Conservation (phyloP, 192 early-diverging fungal species). For the Coemansia sp. region DNA sequence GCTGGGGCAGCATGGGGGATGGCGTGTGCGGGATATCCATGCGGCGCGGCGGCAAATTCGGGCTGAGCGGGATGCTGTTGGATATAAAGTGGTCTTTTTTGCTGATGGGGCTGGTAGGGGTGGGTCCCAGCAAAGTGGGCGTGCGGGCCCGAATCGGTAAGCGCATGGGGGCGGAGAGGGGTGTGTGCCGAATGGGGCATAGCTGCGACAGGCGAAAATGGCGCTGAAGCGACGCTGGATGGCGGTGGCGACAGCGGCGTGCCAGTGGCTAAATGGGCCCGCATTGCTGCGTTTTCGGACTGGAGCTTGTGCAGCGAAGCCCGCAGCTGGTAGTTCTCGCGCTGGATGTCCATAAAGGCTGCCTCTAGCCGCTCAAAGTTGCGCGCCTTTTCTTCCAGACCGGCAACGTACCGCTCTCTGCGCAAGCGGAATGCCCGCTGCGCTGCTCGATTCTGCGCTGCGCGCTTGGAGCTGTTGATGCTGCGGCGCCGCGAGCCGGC, state of each 20-base stretch:
- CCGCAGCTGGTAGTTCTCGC: constrained; percentile 39
- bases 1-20: constrained; percentile 2
- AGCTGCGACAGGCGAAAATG: constrained; percentile 15
- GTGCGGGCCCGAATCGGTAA: constrained; percentile 7
- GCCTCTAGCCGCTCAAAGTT: constrained; percentile 42
- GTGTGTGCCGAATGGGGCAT: neutral
- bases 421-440: constrained; percentile 50
- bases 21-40: neutral
- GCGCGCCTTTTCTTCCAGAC: constrained; percentile 50
- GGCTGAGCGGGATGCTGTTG: constrained; percentile 10
- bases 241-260: constrained; percentile 23
- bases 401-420: constrained; percentile 45
- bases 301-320: constrained; percentile 22
- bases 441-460: constrained; percentile 51
- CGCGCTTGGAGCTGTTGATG: constrained; percentile 53
- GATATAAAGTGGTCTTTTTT: neutral
- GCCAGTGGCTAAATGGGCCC: constrained; percentile 24
- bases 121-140: neutral
- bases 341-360: constrained; percentile 42
- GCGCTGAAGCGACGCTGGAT: constrained; percentile 5
- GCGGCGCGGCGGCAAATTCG: neutral
- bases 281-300: constrained; percentile 29
- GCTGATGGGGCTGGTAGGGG: constrained; percentile 9
- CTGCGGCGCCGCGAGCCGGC: constrained; percentile 28
- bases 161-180: constrained; percentile 11